Conservation (phyloP, 148 eudicot species). For the Tetragonia tetragonoides region DNA sequence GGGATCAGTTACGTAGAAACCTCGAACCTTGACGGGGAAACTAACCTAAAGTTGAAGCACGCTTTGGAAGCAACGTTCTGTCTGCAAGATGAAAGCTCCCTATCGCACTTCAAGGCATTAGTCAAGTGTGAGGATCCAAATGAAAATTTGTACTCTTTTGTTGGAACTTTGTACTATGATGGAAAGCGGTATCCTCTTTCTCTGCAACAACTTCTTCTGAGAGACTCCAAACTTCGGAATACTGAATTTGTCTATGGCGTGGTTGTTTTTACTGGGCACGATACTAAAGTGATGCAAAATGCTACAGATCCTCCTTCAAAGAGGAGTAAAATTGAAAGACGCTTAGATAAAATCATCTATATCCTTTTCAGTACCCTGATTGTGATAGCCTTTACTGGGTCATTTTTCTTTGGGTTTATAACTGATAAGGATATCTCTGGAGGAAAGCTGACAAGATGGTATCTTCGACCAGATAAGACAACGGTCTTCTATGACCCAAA, state of each 20-base stretch:
- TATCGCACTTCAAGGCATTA: slow-evolving; percentile 38
- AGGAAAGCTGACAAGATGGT: slow-evolving; percentile 40
- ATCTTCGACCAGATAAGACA: slow-evolving; percentile 46
- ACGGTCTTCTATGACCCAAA: slow-evolving; percentile 36
- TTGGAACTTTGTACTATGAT: slow-evolving; percentile 37
- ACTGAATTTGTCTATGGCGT: slow-evolving; percentile 43
- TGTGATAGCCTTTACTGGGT: slow-evolving; percentile 37
- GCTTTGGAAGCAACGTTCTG: slow-evolving; percentile 41
- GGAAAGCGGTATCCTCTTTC: slow-evolving; percentile 45
- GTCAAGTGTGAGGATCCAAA: slow-evolving; percentile 54
- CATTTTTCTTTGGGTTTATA: slow-evolving; percentile 44
- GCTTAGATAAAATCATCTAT: slow-evolving; percentile 47
- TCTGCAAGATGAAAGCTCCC: slow-evolving; percentile 34
- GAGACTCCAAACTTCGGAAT: slow-evolving; percentile 54
- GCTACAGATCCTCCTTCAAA: slow-evolving; percentile 50
- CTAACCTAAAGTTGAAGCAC: slow-evolving; percentile 49
- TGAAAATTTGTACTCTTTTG: slow-evolving; percentile 43
- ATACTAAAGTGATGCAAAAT: slow-evolving; percentile 52
- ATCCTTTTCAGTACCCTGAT: slow-evolving; percentile 36
- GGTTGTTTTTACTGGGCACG: slow-evolving; percentile 50
- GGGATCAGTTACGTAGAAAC: slow-evolving; percentile 53
- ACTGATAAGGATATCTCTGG: slow-evolving; percentile 33
- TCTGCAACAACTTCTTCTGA: slow-evolving; percentile 43
- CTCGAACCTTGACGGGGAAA: slow-evolving; percentile 54
- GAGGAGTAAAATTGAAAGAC: slow-evolving; percentile 44